Percentiles rank a stretch among this genome's conserved stretches.
These are phyloP conservation scores for Ustulina deusta DNA, from an alignment of 2,329 filamentous ascomycete genomes.

Conservation along the genomic window DNA sequence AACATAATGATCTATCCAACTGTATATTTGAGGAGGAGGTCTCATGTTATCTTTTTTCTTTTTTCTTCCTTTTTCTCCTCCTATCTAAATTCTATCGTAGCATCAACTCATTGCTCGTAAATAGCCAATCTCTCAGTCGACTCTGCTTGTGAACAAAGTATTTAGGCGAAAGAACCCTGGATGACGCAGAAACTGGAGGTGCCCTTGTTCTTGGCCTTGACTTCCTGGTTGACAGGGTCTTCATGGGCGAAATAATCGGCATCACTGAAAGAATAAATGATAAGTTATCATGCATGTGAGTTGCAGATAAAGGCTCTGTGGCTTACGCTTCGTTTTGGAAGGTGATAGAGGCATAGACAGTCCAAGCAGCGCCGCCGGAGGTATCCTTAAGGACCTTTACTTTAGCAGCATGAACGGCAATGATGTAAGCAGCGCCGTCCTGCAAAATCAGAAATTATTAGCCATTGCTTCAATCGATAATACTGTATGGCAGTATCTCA, in stretches of 20 bases:
- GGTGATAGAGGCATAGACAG: conserved; percentile 36
- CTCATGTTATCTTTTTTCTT: conserved; percentile 19
- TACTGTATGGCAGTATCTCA: neutral
- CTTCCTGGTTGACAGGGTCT: conserved; percentile 36
- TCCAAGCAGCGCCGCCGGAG: conserved; percentile 23
- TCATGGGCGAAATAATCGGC: conserved; percentile 37
- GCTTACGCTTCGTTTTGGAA: conserved; percentile 36
- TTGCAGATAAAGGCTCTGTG: neutral
- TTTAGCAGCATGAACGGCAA: conserved; percentile 33
- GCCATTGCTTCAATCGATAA: neutral
- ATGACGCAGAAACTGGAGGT: conserved; percentile 27
- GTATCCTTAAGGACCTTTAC: conserved; percentile 36
- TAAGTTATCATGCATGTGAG: conserved; percentile 3
- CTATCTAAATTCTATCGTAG: neutral
- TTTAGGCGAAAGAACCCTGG: conserved; percentile 35
- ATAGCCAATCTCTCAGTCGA: conserved; percentile 2
- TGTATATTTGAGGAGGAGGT: conserved; percentile 19
- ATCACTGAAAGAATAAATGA: conserved; percentile 22
- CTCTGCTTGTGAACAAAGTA: neutral
- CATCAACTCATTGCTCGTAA: conserved; percentile 31
- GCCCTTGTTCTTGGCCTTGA: conserved; percentile 33
- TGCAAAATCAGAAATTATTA: conserved; percentile 24
- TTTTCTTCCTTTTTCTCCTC: neutral
- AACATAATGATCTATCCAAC: conserved; percentile 9
- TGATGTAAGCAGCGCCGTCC: conserved; percentile 36